These are phyloP conservation scores for Eucalyptus curtisii DNA, from an alignment of 345 rosid genomes.

Conservation along the genomic window DNA sequence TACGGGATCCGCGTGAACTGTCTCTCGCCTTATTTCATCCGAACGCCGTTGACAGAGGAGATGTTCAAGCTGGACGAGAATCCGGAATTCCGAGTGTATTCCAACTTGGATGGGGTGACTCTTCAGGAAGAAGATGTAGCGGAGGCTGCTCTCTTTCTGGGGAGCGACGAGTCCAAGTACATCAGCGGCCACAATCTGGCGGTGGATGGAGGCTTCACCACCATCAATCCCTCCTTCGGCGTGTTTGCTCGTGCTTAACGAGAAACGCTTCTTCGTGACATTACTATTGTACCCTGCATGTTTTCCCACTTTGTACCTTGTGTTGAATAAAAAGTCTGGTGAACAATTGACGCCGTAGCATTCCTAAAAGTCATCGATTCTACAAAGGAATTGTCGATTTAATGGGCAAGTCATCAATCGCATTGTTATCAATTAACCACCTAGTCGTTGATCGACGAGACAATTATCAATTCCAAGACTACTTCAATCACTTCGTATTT, in stretches of 20 bases:
- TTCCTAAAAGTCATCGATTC: no score
- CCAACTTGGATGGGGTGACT: not conserved
- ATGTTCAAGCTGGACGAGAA: not conserved
- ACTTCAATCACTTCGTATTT: no score
- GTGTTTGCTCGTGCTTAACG: not conserved
- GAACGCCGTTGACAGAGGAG: not conserved
- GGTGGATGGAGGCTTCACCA: not conserved
- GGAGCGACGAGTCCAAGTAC: slow-evolving; percentile 10
- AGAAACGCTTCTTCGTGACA: not conserved
- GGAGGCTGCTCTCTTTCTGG: slow-evolving; percentile 5
- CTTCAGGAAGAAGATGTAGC: not conserved
- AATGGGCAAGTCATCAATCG: no score
- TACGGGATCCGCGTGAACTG: slow-evolving; percentile 6
- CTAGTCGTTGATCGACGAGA: rapidly evolving
- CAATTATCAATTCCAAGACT: no score
- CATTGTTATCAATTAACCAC: no score
- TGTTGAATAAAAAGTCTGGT: not conserved
- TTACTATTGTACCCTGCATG: not conserved
- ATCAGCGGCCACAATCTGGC: slow-evolving; percentile 6
- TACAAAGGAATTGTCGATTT: no score
- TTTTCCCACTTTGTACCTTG: not conserved
- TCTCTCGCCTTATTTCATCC: not conserved
- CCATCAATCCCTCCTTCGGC: not conserved
- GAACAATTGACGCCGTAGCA: not conserved
- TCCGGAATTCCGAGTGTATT: not conserved